Base-by-base conservation (phyloP, 1,139 yeast genomes). In the Taiozyma sp. region DNA sequence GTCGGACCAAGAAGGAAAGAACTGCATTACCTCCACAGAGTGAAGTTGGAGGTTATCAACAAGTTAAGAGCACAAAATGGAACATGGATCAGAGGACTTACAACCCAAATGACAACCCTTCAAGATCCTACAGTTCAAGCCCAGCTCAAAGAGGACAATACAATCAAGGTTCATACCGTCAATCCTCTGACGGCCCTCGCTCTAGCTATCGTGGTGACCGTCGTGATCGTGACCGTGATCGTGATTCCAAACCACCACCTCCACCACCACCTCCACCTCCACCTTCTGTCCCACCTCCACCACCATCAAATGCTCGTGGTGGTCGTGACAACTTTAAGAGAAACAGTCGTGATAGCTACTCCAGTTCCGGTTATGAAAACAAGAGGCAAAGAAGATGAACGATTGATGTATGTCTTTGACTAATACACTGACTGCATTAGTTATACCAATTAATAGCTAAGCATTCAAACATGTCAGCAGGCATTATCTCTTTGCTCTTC, bases 381-480 rank as follows among this genome's bases (percentile, higher is more conserved):
- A 48, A 48, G 41, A 51, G 49, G 46, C 48, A 32, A 10, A 51
- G 51, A 51, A 51, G 47, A 44, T 24, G 16, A 36, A 38, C n/a
- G 14, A 16, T 19, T 38, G 19, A 16, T 38, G 41, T 19, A 38
- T 19, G 13, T 38, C 10, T 36, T 36, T 16, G 10, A 13, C 4
- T 8, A 10, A 28, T 28, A 28, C 13, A 28, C 30, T 28, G 4
- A 28, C 10, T 28, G 30, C 12, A 28, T 28, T 10, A 7, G 8
- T 24, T 28, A 28, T 7, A 28, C 12, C 30, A 10, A 28, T 4
- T 28, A 4, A 4, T 28, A 28, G 19, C 19, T 19, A 19, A 19
- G 19, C 19, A 19, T 19, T 19, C 19, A 19, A 19, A 19, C 19
- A 19, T 19, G 19, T 19, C 19, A 19, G 19, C 19, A 19, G 19